Evolutionary conservation across 202 grass and related monocot genomes (phyloP), one percentile per base, ranked within the genome.

Genomic region (Panicum virgatum): DNA sequence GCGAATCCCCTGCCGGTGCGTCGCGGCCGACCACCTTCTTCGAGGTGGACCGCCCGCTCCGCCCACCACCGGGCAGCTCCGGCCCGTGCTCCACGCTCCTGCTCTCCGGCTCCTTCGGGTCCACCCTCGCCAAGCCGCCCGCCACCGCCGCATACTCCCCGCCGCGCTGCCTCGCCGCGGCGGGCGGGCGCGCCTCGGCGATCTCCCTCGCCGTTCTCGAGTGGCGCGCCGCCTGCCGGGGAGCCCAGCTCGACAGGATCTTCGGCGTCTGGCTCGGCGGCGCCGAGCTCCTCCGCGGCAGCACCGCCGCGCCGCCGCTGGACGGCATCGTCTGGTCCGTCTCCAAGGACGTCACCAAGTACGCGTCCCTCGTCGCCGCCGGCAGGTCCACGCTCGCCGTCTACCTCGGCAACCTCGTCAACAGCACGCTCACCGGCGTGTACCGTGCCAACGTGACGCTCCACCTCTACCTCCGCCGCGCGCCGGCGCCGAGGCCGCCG

Each of bases 271-370:
- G 88, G 92, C 71, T 94, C 36, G 86, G 60, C 52, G 86, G 89
- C 72, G 92, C 56, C 9, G 76, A 84, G 73, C 89, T 92, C 30
- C 58, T 67, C 12, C 87, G 78, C 26, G 59, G 79, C 46, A 79
- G 77, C 85, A 90, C 84, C 72, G 92, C 67, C 12, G 76, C 81
- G 62, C 89, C 94, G 43, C 58, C 61, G 7, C 18, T 34, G 0
- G 65, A 84, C 23, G 91, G 94, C 52, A 39, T 97, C 37, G 82
- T 67, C 44, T 97, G 94, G 94, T 75, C 84, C 13, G 86, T 94
- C 1, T 85, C 73, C 59, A 97, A 97, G 77, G 89, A 94, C 84
- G 25, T 94, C 71, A 94, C 91, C 77, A 93, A 81, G 79, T 97
- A 97, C 77, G 82, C 83, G 6, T 84, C 91, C 72, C 84, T 94